phyloP scores from a whole-genome alignment of 2,329 filamentous ascomycete genomes.

The Elsinoe necatrix region DNA sequence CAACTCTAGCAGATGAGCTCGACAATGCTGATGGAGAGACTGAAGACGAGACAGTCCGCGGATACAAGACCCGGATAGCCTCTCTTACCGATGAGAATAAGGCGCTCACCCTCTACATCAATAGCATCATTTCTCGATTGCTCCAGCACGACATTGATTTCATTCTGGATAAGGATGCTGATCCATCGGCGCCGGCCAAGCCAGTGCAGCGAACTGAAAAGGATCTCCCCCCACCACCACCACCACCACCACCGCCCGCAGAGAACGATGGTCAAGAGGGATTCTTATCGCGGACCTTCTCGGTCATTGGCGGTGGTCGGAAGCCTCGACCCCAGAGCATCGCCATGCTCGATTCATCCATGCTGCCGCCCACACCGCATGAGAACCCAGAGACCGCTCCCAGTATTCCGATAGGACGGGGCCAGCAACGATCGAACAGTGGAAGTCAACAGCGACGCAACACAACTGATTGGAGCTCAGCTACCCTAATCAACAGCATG shows the following conservation, averaged over 20 bases:
- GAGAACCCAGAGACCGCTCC: conserved; percentile 66
- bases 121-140: conserved; percentile 95
- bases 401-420: conserved; percentile 59
- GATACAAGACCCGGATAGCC: conserved; percentile 70
- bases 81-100: conserved; percentile 89
- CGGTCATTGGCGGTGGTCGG: conserved; percentile 43
- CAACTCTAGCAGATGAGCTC: conserved; percentile 81
- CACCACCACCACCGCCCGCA: conserved; percentile 60
- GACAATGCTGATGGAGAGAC: conserved; percentile 51
- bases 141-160: conserved; percentile 92
- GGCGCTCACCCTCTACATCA: conserved; percentile 93
- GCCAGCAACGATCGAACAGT: conserved; percentile 42
- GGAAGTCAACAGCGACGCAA: conserved; percentile 36
- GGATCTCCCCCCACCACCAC: conserved; percentile 73
- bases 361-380: conserved; percentile 25
- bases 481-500: conserved; percentile 79
- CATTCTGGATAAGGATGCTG: conserved; percentile 67
- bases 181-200: not conserved
- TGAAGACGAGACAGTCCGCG: conserved; percentile 53
- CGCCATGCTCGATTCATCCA: conserved; percentile 20
- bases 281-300: conserved; percentile 53
- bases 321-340: conserved; percentile 29
- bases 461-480: conserved; percentile 45
- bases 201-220: conserved; percentile 52
- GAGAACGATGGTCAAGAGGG: conserved; percentile 41